phyloP scores from a whole-genome alignment of 2,329 filamentous ascomycete genomes.

The Diplodia corticola region DNA sequence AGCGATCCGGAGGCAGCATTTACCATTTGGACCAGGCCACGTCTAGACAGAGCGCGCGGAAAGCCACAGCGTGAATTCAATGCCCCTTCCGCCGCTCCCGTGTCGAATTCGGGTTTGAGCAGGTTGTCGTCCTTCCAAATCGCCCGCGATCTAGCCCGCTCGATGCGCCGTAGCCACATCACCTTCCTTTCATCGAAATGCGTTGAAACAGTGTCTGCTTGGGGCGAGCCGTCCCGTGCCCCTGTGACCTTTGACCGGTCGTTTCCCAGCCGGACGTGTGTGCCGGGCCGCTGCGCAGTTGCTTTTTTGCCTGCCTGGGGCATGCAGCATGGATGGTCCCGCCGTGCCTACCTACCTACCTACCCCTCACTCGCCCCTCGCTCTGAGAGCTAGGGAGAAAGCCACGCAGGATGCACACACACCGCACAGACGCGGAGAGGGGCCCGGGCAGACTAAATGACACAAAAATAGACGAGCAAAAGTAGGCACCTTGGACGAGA shows the following conservation, averaged over 20 bases:
- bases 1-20: neutral
- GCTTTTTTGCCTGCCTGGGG: neutral
- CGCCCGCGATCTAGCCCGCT: neutral
- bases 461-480: neutral
- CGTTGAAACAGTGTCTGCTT: neutral
- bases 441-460: neutral
- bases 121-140: neutral
- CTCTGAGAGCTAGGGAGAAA: neutral
- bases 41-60: neutral
- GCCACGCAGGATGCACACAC: neutral
- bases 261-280: neutral
- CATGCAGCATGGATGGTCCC: neutral
- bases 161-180: neutral
- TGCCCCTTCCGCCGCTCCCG: neutral
- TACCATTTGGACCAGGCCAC: neutral
- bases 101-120: neutral
- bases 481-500: neutral
- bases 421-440: neutral
- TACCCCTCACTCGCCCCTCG: neutral
- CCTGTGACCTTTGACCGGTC: neutral
- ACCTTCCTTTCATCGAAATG: neutral
- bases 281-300: neutral
- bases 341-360: too few species aligned
- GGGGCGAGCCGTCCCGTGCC: neutral
- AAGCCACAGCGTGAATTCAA: neutral